phyloP scores from a whole-genome alignment of 164 flowering plant genomes.

The Taxillus chinensis region DNA sequence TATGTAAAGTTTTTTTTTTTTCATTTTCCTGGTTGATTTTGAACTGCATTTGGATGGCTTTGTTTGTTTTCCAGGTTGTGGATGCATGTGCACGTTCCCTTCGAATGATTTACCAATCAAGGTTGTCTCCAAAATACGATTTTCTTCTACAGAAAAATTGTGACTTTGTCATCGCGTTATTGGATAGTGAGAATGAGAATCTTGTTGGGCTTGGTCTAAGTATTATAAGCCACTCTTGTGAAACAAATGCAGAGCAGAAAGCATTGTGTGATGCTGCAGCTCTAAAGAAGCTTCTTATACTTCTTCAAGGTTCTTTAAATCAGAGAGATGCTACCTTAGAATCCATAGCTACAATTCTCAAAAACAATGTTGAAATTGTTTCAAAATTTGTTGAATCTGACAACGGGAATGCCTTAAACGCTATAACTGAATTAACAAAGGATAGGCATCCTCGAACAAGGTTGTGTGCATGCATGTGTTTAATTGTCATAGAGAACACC shows the following conservation, averaged over 20 bases:
- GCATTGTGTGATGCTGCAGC: slow-evolving; percentile 63
- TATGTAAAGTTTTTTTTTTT: too few relatives aligned
- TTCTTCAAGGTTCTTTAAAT: slow-evolving; percentile 63
- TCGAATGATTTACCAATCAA: slow-evolving; percentile 82
- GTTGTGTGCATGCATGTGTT: slow-evolving; percentile 65
- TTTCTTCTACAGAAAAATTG: slow-evolving; percentile 42
- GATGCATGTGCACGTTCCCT: slow-evolving; percentile 94
- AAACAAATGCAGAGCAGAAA: slow-evolving; percentile 60
- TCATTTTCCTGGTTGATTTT: slow-evolving; percentile 3
- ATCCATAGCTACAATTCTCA: slow-evolving; percentile 56
- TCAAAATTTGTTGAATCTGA: slow-evolving; percentile 41
- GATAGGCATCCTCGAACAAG: slow-evolving; percentile 72
- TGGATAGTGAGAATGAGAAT: slow-evolving; percentile 74
- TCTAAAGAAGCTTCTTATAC: slow-evolving; percentile 40
- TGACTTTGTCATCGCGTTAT: slow-evolving; percentile 56
- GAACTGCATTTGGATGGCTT: slow-evolving; percentile 2
- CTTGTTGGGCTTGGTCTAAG: slow-evolving; percentile 82
- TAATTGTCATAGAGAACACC: slow-evolving; percentile 52
- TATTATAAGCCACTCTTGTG: slow-evolving; percentile 80
- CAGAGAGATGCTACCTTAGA: slow-evolving; percentile 86
- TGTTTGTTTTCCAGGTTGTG: slow-evolving; percentile 52
- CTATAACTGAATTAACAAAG: slow-evolving; percentile 45
- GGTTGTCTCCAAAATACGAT: slow-evolving; percentile 78
- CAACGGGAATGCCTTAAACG: slow-evolving; percentile 45
- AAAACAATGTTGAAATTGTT: slow-evolving; percentile 49